Conservation (phyloP, 179 eudicot genomes). For the Carnegiea gigantea region DNA sequence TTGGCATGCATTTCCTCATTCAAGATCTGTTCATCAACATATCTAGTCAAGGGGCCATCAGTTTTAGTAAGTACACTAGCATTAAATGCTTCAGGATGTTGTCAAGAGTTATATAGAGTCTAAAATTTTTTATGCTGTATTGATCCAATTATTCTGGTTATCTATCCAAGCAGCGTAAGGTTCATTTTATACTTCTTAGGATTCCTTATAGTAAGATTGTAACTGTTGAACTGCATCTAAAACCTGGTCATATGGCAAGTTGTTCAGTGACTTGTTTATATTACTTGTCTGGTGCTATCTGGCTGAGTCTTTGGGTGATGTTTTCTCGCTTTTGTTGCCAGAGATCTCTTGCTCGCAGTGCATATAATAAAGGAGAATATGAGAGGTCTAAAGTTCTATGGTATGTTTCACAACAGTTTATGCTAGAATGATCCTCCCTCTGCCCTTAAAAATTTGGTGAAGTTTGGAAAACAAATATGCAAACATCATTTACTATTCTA, state of each 20-base stretch:
- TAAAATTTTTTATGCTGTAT: not conserved
- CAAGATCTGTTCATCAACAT: not conserved
- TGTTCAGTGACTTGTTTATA: not conserved
- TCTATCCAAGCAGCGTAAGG: not conserved
- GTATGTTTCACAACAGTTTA: slow-evolving; percentile 15
- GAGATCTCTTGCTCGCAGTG: slow-evolving; percentile 93
- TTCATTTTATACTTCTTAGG: not conserved
- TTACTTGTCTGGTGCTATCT: not conserved
- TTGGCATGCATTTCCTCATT: not conserved
- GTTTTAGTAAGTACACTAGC: not conserved
- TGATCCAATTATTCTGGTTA: not conserved
- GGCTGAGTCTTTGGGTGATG: not conserved
- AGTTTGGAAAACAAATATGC: no score
- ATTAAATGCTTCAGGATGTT: not conserved
- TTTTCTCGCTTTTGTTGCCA: slow-evolving; percentile 25
- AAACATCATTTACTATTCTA: no score
- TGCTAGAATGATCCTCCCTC: no score
- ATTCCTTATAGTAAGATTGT: not conserved
- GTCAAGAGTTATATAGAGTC: not conserved
- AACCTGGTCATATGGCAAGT: not conserved
- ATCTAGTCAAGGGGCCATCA: not conserved
- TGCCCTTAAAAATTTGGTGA: no score
- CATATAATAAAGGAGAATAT: slow-evolving; percentile 81
- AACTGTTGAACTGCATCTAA: not conserved
- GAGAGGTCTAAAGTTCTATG: slow-evolving; percentile 58